A percentile compares a stretch with the other conserved stretches of the same genome.
These are phyloP conservation scores for Linum trigynum DNA, from an alignment of 345 rosid genomes.

Conservation along the genomic window DNA sequence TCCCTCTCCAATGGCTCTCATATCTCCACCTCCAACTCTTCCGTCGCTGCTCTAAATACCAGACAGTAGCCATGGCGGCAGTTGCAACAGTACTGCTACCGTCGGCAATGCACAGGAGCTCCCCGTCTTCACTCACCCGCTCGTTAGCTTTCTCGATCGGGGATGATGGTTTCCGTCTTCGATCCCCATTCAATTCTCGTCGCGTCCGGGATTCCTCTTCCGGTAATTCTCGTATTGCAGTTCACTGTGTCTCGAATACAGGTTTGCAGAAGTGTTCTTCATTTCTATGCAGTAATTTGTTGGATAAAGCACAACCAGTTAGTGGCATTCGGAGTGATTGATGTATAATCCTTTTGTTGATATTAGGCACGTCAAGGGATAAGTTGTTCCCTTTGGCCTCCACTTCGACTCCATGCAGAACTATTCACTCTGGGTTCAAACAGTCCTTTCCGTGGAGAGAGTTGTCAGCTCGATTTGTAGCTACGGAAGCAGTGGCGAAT, in stretches of 20 bases:
- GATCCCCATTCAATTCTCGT: neutral
- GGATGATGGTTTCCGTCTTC: neutral
- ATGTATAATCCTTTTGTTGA: neutral
- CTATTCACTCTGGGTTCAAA: neutral
- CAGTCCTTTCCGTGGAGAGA: slow-evolving; percentile 6
- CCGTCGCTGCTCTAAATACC: neutral
- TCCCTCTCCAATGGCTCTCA: neutral
- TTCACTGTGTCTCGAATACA: neutral
- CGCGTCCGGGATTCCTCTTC: neutral
- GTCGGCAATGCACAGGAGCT: neutral
- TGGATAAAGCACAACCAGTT: no score
- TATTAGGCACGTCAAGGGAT: neutral
- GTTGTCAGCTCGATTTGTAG: slow-evolving; percentile 5
- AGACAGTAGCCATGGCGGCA: neutral
- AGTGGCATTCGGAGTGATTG: neutral
- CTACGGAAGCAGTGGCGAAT: slow-evolving; percentile 17
- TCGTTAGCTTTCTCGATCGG: neutral
- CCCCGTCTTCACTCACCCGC: neutral
- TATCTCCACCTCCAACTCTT: neutral
- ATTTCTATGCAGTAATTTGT: no score
- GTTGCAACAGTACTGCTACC: neutral
- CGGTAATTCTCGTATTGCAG: neutral
- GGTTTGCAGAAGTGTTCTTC: no score
- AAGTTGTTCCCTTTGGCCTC: neutral
- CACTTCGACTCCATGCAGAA: neutral